Evolutionary conservation across 1,284 basidiomycete genomes (phyloP), one percentile per base, ranked within the genome.

Genomic region (Ceratobasidium sp.): DNA sequence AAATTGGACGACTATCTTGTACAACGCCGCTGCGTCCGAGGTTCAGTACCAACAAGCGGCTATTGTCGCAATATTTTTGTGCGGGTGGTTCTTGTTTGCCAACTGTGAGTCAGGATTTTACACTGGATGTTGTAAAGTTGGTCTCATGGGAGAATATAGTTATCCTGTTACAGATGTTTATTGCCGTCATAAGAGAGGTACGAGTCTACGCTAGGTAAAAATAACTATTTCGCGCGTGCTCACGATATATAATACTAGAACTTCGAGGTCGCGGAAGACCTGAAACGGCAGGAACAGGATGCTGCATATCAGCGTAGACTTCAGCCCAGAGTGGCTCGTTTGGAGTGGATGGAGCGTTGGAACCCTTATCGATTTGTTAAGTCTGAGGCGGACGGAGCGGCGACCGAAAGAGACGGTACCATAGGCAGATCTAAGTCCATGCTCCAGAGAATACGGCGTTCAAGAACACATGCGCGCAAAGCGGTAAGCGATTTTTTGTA

Each of bases 91-190:
- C 84, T 84, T 98, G 63, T 96, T 99, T 78, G 90, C 94, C 0
- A 97, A 97, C 81, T 97, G 94, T 95, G 77, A 81, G 93, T 83
- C 19, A 74, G 59, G 22, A 58, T 74, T 75, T 56, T 43, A 59
- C 14, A 56, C 27, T 53, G 24, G 19, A 31, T 37, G 6, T 14
- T 43, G 14, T 37, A 14, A 22, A 16, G 5, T 37, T 29, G n/a
- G 24, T 53, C n/a, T 71, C 29, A 64, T 78, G 27, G 66, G 71
- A 68, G 11, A 11, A 69, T 43, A 24, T 43, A 95, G 95, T 96
- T 84, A 95, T 98, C 79, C 86, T 98, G n/a, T 82, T 98, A 74
- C 96, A 98, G 80, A 94, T 98, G 91, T 98, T 98, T 84, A 96
- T 99, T 80, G 97, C 96, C 43, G 96, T 98, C 69, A 96, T 99